Evolutionary conservation across 148 eudicot species (phyloP).

Genomic region (Rhododendron williamsianum): DNA sequence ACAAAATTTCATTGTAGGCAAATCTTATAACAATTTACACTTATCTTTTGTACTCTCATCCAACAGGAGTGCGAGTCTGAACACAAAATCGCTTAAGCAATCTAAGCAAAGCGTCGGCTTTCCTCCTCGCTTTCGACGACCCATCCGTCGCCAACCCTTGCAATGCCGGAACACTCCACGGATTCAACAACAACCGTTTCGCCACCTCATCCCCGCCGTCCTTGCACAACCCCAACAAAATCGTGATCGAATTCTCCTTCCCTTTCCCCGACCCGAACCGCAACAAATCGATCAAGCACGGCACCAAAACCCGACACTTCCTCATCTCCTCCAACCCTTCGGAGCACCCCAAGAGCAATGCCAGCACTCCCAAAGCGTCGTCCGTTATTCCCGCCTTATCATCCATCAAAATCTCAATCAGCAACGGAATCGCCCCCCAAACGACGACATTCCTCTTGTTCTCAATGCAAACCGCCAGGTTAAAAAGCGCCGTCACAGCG

Average conservation of each 20-base stretch:
- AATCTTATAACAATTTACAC: too few relatives aligned
- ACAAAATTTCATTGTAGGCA: background rate
- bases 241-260: slow-evolving; percentile 46
- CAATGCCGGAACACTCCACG: slow-evolving; percentile 45
- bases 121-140: slow-evolving; percentile 45
- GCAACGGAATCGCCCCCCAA: slow-evolving; percentile 45
- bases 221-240: slow-evolving; percentile 45
- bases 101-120: slow-evolving; percentile 53
- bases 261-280: slow-evolving; percentile 47
- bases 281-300: slow-evolving; percentile 46
- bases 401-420: slow-evolving; percentile 43
- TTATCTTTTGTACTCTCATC: slow-evolving; percentile 5
- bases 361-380: slow-evolving; percentile 49
- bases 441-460: slow-evolving; percentile 29
- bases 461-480: slow-evolving; percentile 33
- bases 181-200: slow-evolving; percentile 37
- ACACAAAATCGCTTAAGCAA: slow-evolving; percentile 51
- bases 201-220: slow-evolving; percentile 54
- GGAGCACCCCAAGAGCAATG: slow-evolving; percentile 38
- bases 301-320: slow-evolving; percentile 32
- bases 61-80: slow-evolving; percentile 25
- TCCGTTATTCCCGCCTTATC: slow-evolving; percentile 65
- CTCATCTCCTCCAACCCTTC: slow-evolving; percentile 44
- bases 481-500: slow-evolving; percentile 51
- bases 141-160: slow-evolving; percentile 43